Percentiles rank a stretch among this genome's conserved stretches.
Conservation (phyloP, 164 flowering plant genomes). For the Saururus chinensis region DNA sequence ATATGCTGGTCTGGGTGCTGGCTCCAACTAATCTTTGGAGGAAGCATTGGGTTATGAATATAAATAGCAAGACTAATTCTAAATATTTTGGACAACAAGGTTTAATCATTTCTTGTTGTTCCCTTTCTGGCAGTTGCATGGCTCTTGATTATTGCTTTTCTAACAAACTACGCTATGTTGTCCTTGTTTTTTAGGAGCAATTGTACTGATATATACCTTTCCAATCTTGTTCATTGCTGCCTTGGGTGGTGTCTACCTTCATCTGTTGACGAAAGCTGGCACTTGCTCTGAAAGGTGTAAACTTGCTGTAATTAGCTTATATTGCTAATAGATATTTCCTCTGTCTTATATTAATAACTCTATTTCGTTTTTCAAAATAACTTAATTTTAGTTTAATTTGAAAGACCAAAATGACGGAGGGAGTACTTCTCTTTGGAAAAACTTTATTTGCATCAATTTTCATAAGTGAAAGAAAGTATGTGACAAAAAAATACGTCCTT, state of each 20-base stretch:
- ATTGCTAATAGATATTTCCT: neutral
- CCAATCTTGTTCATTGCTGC: slow-evolving; percentile 45
- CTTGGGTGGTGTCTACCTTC: slow-evolving; percentile 58
- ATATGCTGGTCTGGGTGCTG: slow-evolving; percentile 6
- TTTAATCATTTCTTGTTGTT: neutral
- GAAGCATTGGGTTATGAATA: slow-evolving; percentile 2
- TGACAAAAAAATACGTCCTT: too few species aligned
- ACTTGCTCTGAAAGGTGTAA: neutral
- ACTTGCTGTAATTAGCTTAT: neutral
- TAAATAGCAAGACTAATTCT: neutral
- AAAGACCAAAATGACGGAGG: too few species aligned
- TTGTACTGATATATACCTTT: slow-evolving; percentile 31
- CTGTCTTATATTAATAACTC: neutral
- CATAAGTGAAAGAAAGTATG: too few species aligned
- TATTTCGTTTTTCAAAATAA: neutral
- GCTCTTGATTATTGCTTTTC: too few species aligned
- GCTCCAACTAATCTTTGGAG: slow-evolving; percentile 4
- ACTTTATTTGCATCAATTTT: neutral
- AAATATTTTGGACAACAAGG: slow-evolving; percentile 3
- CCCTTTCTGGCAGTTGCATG: neutral
- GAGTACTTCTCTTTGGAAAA: too few species aligned
- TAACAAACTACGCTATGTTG: neutral
- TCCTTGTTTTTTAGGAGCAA: slow-evolving; percentile 17
- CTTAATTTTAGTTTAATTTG: too few species aligned
- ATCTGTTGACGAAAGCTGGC: slow-evolving; percentile 28